Base-by-base conservation (phyloP, 1,284 basidiomycete species). In the Neotropicomus parvogracilis region DNA sequence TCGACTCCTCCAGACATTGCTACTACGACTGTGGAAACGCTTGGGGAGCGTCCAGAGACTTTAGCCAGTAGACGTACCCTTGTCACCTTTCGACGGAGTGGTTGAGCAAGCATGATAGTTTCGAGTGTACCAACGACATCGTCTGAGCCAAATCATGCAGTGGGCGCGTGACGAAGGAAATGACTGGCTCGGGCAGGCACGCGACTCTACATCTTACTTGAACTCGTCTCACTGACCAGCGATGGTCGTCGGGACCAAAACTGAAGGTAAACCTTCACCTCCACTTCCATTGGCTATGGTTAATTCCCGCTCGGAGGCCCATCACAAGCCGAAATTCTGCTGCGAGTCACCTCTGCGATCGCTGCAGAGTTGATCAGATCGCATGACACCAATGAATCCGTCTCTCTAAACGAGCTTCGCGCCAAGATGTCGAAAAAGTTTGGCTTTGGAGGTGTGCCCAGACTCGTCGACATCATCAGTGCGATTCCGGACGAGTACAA, bases 401-500 rank as follows among this genome's bases (percentile, higher is more conserved):
- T 95, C 34, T 95, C 93, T 10, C 75, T 99, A 48, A 97, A 97
- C 63, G 83, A 85, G 49, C 79, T 99, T 34, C 87, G 95, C 33
- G 77, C 88, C 36, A 86, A 85, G 59, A 81, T 95, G 65, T 91
- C 91, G 68, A 97, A 97, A 70, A 92, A 94, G 68, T 85, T 87
- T 67, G 84, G 82, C 10, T 90, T 85, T 62, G 83, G 85, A 44
- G 90, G 90, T 28, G 88, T 95, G 0, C 97, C 97, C 0, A 73
- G 95, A 40, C 78, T 99, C 26, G 95, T 98, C 37, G 97, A 99
- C 67, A 97, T 99, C 60, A 95, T 99, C 67, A 93, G 93, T 54
- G 95, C 97, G 24, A 97, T 99, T 45, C 97, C 97, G 4, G 95
- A 98, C 62, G 93, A 97, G 43, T 93, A 95, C 74, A 94, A 95